A percentile compares a stretch with the other conserved stretches of the same genome.
Conservation (phyloP, 2,329 filamentous ascomycete species). For the Camillea tinctor region DNA sequence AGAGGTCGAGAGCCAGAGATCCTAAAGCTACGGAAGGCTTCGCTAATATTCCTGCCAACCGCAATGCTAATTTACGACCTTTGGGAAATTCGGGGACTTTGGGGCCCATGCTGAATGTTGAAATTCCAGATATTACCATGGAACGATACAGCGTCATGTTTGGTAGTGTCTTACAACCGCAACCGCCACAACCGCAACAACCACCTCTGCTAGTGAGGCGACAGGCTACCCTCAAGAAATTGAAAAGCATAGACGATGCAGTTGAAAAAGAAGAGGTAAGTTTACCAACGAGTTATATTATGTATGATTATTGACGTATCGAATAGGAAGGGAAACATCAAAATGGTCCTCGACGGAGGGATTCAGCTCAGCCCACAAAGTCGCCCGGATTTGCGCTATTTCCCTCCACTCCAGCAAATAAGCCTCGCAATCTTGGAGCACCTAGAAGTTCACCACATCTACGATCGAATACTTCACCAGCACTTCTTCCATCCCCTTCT, state of each 20-base stretch:
- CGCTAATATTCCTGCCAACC: slow-evolving; percentile 26
- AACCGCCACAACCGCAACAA: slow-evolving; percentile 35
- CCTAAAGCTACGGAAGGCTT: slow-evolving; percentile 24
- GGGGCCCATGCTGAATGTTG: slow-evolving; percentile 62
- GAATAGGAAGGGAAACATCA: slow-evolving; percentile 15
- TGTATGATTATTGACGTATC: slow-evolving; percentile 12
- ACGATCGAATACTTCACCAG: slow-evolving; percentile 57
- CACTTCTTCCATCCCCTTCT: slow-evolving; percentile 44
- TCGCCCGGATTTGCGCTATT: slow-evolving; percentile 49
- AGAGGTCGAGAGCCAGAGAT: slow-evolving; percentile 8
- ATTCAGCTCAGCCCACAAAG: slow-evolving; percentile 46
- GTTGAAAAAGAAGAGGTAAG: slow-evolving; percentile 39
- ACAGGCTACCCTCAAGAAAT: slow-evolving; percentile 57
- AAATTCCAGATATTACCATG: slow-evolving; percentile 77
- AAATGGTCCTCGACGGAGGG: slow-evolving; percentile 39
- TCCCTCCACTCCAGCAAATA: slow-evolving; percentile 35
- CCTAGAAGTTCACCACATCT: slow-evolving; percentile 38
- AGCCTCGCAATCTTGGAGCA: slow-evolving; percentile 18
- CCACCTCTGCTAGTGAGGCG: slow-evolving; percentile 52
- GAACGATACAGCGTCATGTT: slow-evolving; percentile 97
- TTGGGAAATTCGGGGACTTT: slow-evolving; percentile 1
- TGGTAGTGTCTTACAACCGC: slow-evolving; percentile 60
- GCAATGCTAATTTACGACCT: slow-evolving; percentile 14
- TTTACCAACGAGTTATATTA: not conserved
- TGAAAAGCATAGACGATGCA: slow-evolving; percentile 53